Conservation (phyloP, 2,329 filamentous ascomycete species). For the Penicillium glabrum region DNA sequence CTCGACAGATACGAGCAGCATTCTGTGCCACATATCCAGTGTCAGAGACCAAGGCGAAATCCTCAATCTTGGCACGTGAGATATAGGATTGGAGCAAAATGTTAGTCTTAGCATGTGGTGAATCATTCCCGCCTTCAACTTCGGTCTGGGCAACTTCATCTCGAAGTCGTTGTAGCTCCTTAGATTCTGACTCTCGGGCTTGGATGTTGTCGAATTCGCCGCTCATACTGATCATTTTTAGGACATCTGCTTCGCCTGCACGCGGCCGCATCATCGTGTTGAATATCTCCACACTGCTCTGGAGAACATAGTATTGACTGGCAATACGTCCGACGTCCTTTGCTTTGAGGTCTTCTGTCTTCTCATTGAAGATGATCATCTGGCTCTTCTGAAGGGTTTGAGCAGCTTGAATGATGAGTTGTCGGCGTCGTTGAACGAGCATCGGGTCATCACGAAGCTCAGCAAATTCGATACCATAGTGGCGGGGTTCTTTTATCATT, state of each 20-base stretch:
- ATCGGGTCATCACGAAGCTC: constrained; percentile 86
- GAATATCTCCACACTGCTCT: constrained; percentile 93
- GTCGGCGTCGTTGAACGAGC: constrained; percentile 79
- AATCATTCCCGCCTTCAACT: constrained; percentile 66
- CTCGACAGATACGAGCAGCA: constrained; percentile 87
- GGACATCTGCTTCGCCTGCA: constrained; percentile 84
- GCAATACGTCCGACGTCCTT: constrained; percentile 97
- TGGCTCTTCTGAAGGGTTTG: constrained; percentile 85
- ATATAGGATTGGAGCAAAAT: constrained; percentile 94
- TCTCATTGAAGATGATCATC: constrained; percentile 99
- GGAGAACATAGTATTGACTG: constrained; percentile 93
- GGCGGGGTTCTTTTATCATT: constrained; percentile 87
- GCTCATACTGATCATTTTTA: constrained; percentile 97
- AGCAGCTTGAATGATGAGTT: constrained; percentile 86
- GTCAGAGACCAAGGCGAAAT: constrained; percentile 91
- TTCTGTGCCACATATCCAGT: constrained; percentile 95
- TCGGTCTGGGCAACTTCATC: constrained; percentile 73
- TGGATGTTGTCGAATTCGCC: constrained; percentile 98
- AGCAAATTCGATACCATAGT: constrained; percentile 92
- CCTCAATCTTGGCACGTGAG: constrained; percentile 80
- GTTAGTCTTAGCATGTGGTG: constrained; percentile 88
- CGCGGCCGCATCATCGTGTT: constrained; percentile 88
- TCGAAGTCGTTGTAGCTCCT: constrained; percentile 76
- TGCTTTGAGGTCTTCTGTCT: constrained; percentile 84
- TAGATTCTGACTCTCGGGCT: constrained; percentile 82